These are phyloP conservation scores for Phaeosphaeria sp. DNA, from an alignment of 2,329 filamentous ascomycete genomes.

Conservation along the genomic window DNA sequence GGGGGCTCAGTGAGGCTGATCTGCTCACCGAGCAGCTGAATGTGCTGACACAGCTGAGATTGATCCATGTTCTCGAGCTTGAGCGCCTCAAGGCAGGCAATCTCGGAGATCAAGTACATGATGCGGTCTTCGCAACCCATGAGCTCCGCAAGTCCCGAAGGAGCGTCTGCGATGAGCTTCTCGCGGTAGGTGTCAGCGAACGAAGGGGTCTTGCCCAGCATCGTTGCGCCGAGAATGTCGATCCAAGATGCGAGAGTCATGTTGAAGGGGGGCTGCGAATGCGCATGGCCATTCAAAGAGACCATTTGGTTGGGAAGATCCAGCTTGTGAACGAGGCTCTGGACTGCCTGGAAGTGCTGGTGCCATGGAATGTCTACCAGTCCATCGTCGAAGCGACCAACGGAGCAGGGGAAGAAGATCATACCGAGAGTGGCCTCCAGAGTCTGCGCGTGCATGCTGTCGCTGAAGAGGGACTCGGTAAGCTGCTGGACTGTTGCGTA, in stretches of 20 bases:
- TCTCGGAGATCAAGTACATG: conserved; percentile 98
- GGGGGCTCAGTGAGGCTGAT: conserved; percentile 80
- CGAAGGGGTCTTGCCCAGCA: conserved; percentile 82
- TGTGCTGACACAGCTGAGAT: conserved; percentile 85
- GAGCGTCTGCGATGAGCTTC: conserved; percentile 74
- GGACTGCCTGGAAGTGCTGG: conserved; percentile 92
- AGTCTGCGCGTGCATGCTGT: conserved; percentile 85
- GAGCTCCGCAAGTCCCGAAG: conserved; percentile 83
- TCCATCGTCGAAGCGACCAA: conserved; percentile 82
- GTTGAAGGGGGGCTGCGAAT: conserved; percentile 80
- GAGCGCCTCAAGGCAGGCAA: conserved; percentile 91
- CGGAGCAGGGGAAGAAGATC: conserved; percentile 95
- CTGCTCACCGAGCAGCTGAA: conserved; percentile 84
- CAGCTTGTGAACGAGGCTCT: conserved; percentile 83
- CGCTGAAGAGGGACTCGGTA: conserved; percentile 79
- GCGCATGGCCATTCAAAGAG: conserved; percentile 63
- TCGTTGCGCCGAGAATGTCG: conserved; percentile 93
- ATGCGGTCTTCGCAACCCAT: conserved; percentile 98
- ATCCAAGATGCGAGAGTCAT: conserved; percentile 96
- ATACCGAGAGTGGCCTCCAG: conserved; percentile 91
- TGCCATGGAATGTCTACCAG: conserved; percentile 95
- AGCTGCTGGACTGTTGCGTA: conserved; percentile 86
- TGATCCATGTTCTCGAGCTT: conserved; percentile 81
- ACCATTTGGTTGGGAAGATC: conserved; percentile 75
- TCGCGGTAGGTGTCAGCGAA: conserved; percentile 96